Conservation (phyloP, 2,329 filamentous ascomycete species). For the Aureobasidium vineae region DNA sequence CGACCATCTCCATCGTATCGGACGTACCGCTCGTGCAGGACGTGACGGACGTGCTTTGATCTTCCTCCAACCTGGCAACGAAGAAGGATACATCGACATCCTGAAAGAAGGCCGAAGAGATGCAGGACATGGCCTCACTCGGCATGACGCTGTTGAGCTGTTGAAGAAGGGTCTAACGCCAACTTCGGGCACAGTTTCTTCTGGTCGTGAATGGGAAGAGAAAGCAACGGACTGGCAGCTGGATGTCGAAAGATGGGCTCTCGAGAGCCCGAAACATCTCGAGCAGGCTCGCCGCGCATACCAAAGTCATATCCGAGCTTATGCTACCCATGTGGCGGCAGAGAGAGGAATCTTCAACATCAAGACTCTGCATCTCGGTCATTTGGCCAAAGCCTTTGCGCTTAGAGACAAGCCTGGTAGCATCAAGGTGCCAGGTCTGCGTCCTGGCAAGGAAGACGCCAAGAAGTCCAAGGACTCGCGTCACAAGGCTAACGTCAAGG, state of each 20-base stretch:
- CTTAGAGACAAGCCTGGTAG: constrained; percentile 83
- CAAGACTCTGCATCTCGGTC: constrained; percentile 83
- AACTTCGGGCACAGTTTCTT: constrained; percentile 32
- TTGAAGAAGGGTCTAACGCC: constrained; percentile 61
- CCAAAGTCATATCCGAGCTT: constrained; percentile 89
- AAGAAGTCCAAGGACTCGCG: constrained; percentile 49
- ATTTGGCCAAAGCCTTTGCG: constrained; percentile 90
- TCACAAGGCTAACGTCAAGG: constrained; percentile 35
- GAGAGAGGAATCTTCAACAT: constrained; percentile 91
- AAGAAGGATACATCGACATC: constrained; percentile 84
- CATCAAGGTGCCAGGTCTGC: constrained; percentile 58
- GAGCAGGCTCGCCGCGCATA: constrained; percentile 82
- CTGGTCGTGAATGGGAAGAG: constrained; percentile 59
- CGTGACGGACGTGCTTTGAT: constrained; percentile 81
- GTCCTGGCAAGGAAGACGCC: constrained; percentile 49
- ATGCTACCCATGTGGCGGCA: constrained; percentile 85
- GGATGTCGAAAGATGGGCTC: constrained; percentile 63
- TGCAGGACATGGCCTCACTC: constrained; percentile 61
- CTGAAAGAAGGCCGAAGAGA: constrained; percentile 69
- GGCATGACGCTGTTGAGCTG: constrained; percentile 64
- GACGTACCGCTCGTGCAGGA: constrained; percentile 90
- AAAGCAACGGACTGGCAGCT: constrained; percentile 67
- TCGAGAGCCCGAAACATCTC: constrained; percentile 65
- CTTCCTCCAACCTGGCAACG: constrained; percentile 85
- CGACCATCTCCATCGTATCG: constrained; percentile 92